Conservation (phyloP, 768 basidiomycete species). For the Russula sp. region DNA sequence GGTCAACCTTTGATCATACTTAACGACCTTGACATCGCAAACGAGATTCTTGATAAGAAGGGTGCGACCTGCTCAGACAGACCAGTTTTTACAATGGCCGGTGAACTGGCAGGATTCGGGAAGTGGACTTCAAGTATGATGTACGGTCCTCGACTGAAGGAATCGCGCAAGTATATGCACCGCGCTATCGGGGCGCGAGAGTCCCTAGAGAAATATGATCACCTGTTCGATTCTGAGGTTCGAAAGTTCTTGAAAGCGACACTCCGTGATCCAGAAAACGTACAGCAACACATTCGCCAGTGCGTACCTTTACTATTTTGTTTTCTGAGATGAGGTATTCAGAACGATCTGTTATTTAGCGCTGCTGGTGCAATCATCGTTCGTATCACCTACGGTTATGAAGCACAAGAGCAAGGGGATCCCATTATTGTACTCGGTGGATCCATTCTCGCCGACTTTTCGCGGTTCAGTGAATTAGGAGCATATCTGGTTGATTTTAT, state of each 20-base stretch:
- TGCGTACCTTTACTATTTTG: neutral
- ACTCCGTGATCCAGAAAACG: neutral
- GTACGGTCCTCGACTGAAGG: slow-evolving; percentile 1
- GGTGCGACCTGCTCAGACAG: neutral
- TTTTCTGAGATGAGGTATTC: neutral
- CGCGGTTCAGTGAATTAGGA: neutral
- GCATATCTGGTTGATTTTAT: slow-evolving; percentile 2
- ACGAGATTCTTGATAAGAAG: slow-evolving; percentile 4
- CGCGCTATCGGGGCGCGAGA: neutral
- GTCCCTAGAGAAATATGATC: neutral
- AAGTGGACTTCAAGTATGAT: neutral
- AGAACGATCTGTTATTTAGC: neutral
- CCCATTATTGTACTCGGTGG: neutral
- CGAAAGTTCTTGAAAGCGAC: slow-evolving; percentile 1
- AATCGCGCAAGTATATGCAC: slow-evolving; percentile 5
- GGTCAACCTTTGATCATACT: slow-evolving; percentile 5
- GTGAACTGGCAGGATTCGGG: neutral
- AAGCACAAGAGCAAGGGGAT: slow-evolving; percentile 2
- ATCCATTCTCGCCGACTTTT: neutral
- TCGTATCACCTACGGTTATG: slow-evolving; percentile 26
- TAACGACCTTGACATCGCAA: neutral
- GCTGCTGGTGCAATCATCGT: slow-evolving; percentile 23
- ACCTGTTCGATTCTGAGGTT: neutral
- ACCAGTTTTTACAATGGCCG: neutral
- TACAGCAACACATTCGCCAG: slow-evolving; percentile 3